Base-by-base conservation (phyloP, 306 rosid genomes). In the Castanospermum australe region DNA sequence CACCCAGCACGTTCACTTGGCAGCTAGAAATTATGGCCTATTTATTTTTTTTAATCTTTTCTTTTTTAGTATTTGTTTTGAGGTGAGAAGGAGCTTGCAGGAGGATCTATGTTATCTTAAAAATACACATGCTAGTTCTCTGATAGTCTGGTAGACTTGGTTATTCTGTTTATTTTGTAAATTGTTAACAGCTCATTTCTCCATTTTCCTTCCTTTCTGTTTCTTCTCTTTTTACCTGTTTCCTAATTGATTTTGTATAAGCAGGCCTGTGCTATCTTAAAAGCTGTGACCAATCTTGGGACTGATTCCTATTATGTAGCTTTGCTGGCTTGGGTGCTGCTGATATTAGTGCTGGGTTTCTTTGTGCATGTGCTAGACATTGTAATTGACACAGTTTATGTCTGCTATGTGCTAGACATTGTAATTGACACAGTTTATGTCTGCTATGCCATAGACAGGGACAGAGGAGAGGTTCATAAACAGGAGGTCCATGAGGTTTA, bases 391-490 rank as follows among this genome's bases (percentile, higher is more conserved):
- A 83, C 93, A 0, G 84, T 87, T 13, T 87, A 89, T 4, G 87
- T 91, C n/a, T n/a, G n/a, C n/a, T n/a, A 88, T 22, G 87, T 91
- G 32, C 81, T 89, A 67, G 91, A 92, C 67, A 83, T 86, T 50
- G 90, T 81, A 25, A 75, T 88, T 6, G 94, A 92, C 60, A 83
- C 93, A 0, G 84, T 87, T 13, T 87, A 89, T 4, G 87, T 91
- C n/a, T 91, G 97, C 79, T 88, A 84, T 25, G 92, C 94, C 33
- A 77, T 92, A 45, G 92, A 88, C 65, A 81, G 84, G 74, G 94
- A 90, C 85, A 85, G 89, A 61, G 91, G 93, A 47, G 94, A 85
- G 39, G 90, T 90, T 24, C 81, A 81, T 70, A 88, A 92, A 65
- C 93, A 86, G 63, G 90, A 90, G 12, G 93, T 87, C 36, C 91